These are phyloP conservation scores for Ottelia alismoides DNA, from an alignment of 106 monocot genomes.

Conservation along the genomic window DNA sequence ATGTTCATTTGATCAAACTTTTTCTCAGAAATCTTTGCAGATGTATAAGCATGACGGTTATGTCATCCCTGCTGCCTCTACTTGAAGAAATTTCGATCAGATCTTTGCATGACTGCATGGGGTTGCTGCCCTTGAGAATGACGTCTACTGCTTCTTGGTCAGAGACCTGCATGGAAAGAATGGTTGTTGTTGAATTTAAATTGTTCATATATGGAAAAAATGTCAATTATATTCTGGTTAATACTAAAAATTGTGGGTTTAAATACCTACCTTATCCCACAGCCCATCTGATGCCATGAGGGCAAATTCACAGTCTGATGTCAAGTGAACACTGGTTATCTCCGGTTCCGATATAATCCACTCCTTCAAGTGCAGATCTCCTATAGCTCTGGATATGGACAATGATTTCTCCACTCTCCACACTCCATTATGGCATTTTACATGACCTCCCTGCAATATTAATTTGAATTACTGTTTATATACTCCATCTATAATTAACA, in stretches of 20 bases:
- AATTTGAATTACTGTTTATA: too few relatives aligned
- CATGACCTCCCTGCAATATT: slow-evolving; percentile 53
- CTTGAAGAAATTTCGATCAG: slow-evolving; percentile 37
- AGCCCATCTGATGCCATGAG: slow-evolving; percentile 74
- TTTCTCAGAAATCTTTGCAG: slow-evolving; percentile 50
- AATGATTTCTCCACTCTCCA: slow-evolving; percentile 72
- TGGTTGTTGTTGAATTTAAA: too few relatives aligned
- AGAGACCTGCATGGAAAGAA: slow-evolving; percentile 21
- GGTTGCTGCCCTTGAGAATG: slow-evolving; percentile 12
- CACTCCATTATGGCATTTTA: slow-evolving; percentile 38
- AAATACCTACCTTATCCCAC: slow-evolving; percentile 55
- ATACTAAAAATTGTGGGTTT: neutral
- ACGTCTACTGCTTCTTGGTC: slow-evolving; percentile 64
- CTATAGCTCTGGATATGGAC: slow-evolving; percentile 65
- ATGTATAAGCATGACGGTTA: slow-evolving; percentile 67
- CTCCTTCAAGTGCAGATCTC: slow-evolving; percentile 48
- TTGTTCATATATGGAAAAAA: slow-evolving; percentile 1
- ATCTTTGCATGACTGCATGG: slow-evolving; percentile 35
- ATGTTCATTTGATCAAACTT: too few relatives aligned
- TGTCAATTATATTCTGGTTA: neutral
- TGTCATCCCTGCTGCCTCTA: slow-evolving; percentile 65
- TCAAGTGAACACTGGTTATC: slow-evolving; percentile 20
- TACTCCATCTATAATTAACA: too few relatives aligned
- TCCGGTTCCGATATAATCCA: slow-evolving; percentile 78
- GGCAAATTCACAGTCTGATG: slow-evolving; percentile 35